Evolutionary conservation across 169 alveolate genomes (phyloP).

Genomic region (Theileria orientalis): DNA sequence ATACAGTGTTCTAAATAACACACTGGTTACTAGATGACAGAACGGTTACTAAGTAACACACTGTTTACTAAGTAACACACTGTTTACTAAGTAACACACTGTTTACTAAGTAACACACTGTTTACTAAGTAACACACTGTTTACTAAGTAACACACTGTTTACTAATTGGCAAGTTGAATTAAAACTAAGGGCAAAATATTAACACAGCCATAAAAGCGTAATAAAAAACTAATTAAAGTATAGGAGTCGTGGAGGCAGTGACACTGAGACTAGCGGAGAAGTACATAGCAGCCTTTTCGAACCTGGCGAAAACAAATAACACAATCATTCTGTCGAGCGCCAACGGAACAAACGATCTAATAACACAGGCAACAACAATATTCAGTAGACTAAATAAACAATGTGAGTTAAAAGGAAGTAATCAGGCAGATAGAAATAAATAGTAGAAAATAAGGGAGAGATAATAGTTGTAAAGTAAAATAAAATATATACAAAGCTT

Average conservation of each 20-base stretch:
- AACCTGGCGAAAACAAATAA: slow-evolving; percentile 78
- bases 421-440: too few relatives aligned
- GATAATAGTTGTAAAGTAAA: not conserved
- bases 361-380: slow-evolving; percentile 74
- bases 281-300: slow-evolving; percentile 82
- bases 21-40: too few relatives aligned
- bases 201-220: too few relatives aligned
- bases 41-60: too few relatives aligned
- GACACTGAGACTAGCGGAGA: slow-evolving; percentile 77
- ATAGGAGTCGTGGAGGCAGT: slow-evolving; percentile 73
- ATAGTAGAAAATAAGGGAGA: not conserved
- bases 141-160: too few relatives aligned
- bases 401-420: slow-evolving; percentile 8
- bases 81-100: too few relatives aligned
- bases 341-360: slow-evolving; percentile 70
- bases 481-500: not conserved
- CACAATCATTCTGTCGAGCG: slow-evolving; percentile 81
- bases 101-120: too few relatives aligned
- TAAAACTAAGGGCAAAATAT: too few relatives aligned
- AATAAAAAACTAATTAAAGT: not conserved
- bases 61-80: too few relatives aligned
- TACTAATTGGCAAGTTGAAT: too few relatives aligned
- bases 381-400: slow-evolving; percentile 59
- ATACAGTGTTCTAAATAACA: too few relatives aligned
- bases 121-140: too few relatives aligned